These are phyloP conservation scores for Viridothelium virens DNA, from an alignment of 495 filamentous ascomycete genomes.

Conservation along the genomic window DNA sequence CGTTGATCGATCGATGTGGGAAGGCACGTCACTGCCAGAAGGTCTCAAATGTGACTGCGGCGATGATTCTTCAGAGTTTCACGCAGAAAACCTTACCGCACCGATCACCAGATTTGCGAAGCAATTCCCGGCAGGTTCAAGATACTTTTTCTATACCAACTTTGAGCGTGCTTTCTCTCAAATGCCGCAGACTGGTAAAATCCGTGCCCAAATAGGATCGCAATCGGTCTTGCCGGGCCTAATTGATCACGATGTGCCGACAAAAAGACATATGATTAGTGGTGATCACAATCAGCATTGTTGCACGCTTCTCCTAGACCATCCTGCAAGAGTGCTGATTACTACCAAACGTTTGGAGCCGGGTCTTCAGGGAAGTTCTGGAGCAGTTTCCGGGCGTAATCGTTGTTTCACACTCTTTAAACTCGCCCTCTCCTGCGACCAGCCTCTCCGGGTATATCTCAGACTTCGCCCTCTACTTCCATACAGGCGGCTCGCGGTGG, in stretches of 20 bases:
- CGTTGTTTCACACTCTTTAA: neutral
- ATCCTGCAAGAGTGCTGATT: neutral
- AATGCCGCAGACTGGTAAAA: slow-evolving; percentile 10
- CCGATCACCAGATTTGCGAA: slow-evolving; percentile 24
- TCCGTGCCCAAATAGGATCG: slow-evolving; percentile 22
- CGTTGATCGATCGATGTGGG: slow-evolving; percentile 37
- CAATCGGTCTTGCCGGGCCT: slow-evolving; percentile 26
- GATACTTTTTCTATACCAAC: slow-evolving; percentile 37
- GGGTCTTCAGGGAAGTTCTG: too few relatives aligned
- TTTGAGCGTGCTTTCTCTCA: slow-evolving; percentile 35
- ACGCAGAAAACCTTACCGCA: slow-evolving; percentile 10
- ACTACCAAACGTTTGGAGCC: neutral
- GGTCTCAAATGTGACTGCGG: slow-evolving; percentile 27
- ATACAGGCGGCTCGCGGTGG: neutral
- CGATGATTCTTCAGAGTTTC: slow-evolving; percentile 16
- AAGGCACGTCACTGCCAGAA: slow-evolving; percentile 27
- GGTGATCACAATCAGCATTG: neutral
- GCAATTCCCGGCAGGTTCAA: slow-evolving; percentile 29
- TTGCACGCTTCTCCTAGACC: neutral
- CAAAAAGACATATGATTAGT: neutral
- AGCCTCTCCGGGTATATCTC: neutral
- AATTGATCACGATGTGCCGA: neutral
- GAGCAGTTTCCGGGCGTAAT: neutral
- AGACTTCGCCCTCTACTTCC: neutral
- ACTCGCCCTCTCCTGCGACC: neutral